phyloP scores from a whole-genome alignment of 108 stramenopile genomes.

The Pseudonitzschia pungens region DNA sequence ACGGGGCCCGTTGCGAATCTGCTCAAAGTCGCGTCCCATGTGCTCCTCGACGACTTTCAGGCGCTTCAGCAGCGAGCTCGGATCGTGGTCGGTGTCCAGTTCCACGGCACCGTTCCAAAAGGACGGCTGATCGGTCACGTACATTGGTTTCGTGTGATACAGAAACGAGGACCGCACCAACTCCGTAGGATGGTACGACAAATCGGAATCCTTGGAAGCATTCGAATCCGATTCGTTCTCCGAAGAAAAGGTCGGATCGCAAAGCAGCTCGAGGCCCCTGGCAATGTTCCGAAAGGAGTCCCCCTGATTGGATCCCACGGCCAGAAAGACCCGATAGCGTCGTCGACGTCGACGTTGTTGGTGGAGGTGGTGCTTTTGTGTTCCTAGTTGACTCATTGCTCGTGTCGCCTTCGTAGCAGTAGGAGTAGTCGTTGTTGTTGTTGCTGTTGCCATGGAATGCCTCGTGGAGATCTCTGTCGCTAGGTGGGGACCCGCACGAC shows the following conservation, averaged over 20 bases:
- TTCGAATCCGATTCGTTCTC: too few relatives aligned
- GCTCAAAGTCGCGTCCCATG: conserved; percentile 61
- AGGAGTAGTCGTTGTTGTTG: background rate
- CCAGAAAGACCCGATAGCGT: conserved; percentile 55
- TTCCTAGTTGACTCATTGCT: conserved; percentile 2
- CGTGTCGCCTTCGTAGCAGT: background rate
- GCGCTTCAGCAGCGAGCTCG: conserved; percentile 49
- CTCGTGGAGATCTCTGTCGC: background rate
- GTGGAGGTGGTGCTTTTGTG: too few relatives aligned
- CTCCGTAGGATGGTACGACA: conserved; percentile 13
- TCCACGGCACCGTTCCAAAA: conserved; percentile 88
- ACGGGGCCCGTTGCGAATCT: conserved; percentile 79
- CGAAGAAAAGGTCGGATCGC: conserved; percentile 10
- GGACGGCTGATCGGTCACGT: conserved; percentile 79
- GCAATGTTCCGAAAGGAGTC: conserved; percentile 60
- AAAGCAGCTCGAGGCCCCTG: conserved; percentile 47
- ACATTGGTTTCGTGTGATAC: conserved; percentile 81
- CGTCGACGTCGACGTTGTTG: background rate
- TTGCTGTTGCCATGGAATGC: too few relatives aligned
- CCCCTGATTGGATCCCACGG: conserved; percentile 86
- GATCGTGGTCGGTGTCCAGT: conserved; percentile 62
- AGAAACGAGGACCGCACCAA: conserved; percentile 76
- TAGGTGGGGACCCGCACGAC: too few relatives aligned
- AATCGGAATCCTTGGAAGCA: too few relatives aligned
- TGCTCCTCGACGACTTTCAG: conserved; percentile 68